phyloP scores from a whole-genome alignment of 768 basidiomycete species.

The Amanita muscaria region DNA sequence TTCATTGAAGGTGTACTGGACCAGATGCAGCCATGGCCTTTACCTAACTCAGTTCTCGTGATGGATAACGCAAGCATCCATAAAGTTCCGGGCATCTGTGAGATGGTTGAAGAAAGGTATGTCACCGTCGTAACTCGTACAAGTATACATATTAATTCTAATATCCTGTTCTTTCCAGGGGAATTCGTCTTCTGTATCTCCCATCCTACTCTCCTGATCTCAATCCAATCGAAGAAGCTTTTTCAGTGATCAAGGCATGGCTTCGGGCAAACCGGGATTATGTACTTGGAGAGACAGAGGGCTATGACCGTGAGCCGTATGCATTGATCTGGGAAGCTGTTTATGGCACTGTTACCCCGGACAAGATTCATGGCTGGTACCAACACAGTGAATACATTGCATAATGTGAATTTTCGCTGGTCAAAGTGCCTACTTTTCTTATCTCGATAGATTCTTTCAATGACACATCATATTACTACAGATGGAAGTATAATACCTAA shows the following conservation, averaged over 20 bases:
- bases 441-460: too few species aligned
- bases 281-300: constrained; percentile 10
- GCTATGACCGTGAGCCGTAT: constrained; percentile 14
- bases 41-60: constrained; percentile 21
- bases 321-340: constrained; percentile 19
- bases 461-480: too few species aligned
- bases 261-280: constrained; percentile 16
- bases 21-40: constrained; percentile 23
- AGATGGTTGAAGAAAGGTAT: constrained; percentile 14
- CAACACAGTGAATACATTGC: constrained; percentile 18
- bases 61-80: constrained; percentile 28
- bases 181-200: constrained; percentile 21
- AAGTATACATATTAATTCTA: background rate
- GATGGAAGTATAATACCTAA: too few species aligned
- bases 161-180: constrained; percentile 6
- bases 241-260: constrained; percentile 19
- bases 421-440: too few species aligned
- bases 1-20: constrained; percentile 18
- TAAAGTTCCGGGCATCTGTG: constrained; percentile 13
- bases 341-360: constrained; percentile 15
- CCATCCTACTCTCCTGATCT: constrained; percentile 26
- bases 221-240: constrained; percentile 25
- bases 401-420: background rate
- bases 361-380: constrained; percentile 21
- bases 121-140: background rate